Base-by-base conservation (phyloP, 108 stramenopile genomes). In the Cyclotella atomus region DNA sequence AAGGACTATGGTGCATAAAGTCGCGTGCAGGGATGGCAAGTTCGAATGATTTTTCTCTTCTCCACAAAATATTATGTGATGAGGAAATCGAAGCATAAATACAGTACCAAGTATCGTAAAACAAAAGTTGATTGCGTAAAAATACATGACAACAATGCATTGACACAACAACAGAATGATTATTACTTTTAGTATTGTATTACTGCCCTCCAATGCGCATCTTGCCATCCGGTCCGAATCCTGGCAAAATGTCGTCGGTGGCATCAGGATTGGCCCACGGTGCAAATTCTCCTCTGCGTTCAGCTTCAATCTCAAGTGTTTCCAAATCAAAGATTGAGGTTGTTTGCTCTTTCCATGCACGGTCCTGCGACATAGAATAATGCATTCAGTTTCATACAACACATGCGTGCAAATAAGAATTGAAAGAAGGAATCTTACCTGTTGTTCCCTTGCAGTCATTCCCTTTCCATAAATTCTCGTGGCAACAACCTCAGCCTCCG, bases 311-410 rank as follows among this genome's bases (percentile, higher is more conserved):
- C 76, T 96, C 95, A 83, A 93, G 88, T 49, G 59, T 76, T 63
- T 94, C 95, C 36, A 96, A 80, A 66, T 96, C 95, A 68, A 94
- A 96, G 67, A 96, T 94, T 10, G 90, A 91, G 4, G 93, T 94
- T 54, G 93, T 93, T 59, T 87, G 79, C 70, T 94, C 91, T 75
- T 89, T 85, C 90, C 89, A 96, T 27, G 78, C 81, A 41, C 88
- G 88, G 76, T 96, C 93, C 77, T 86, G 56, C n/a, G n/a, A n/a
- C n/a, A n/a, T n/a, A n/a, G n/a, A n/a, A n/a, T n/a, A n/a, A n/a
- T n/a, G n/a, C n/a, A n/a, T n/a, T n/a, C n/a, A n/a, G n/a, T n/a
- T n/a, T n/a, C n/a, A n/a, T n/a, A n/a, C n/a, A n/a, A n/a, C n/a
- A n/a, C n/a, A n/a, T n/a, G n/a, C n/a, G n/a, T n/a, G n/a, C n/a